phyloP scores from a whole-genome alignment of 257 asterid species.

The Solanum boliviense region DNA sequence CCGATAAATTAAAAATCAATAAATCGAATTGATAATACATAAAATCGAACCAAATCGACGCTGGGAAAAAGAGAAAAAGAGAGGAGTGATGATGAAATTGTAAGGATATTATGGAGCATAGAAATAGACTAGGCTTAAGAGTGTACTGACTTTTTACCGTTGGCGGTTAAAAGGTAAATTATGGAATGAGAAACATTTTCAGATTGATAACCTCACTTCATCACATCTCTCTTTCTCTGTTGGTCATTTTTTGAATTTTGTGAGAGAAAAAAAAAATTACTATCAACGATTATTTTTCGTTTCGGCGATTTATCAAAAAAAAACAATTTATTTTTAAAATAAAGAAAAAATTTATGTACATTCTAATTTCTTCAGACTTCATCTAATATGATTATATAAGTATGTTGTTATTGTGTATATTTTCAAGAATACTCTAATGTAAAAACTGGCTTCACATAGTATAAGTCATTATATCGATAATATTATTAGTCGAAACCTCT shows the following conservation, averaged over 20 bases:
- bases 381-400: too few relatives aligned
- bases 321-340: too few relatives aligned
- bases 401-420: neutral
- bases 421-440: neutral
- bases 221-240: neutral
- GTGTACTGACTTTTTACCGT: neutral
- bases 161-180: constrained; percentile 2
- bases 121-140: neutral
- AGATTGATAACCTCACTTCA: neutral
- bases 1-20: too few relatives aligned
- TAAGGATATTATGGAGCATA: neutral
- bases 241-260: neutral
- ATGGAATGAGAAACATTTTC: constrained; percentile 7
- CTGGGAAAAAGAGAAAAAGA: too few relatives aligned
- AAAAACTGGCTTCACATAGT: too few relatives aligned
- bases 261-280: neutral
- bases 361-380: neutral
- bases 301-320: too few relatives aligned
- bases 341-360: too few relatives aligned
- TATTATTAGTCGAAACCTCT: too few relatives aligned
- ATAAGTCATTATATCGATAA: too few relatives aligned
- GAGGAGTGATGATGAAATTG: neutral
- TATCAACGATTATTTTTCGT: too few relatives aligned
- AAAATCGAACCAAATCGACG: too few relatives aligned
- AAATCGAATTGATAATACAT: too few relatives aligned